Base-by-base conservation (phyloP, 2,329 filamentous ascomycete genomes). In the Fusarium annulatum region DNA sequence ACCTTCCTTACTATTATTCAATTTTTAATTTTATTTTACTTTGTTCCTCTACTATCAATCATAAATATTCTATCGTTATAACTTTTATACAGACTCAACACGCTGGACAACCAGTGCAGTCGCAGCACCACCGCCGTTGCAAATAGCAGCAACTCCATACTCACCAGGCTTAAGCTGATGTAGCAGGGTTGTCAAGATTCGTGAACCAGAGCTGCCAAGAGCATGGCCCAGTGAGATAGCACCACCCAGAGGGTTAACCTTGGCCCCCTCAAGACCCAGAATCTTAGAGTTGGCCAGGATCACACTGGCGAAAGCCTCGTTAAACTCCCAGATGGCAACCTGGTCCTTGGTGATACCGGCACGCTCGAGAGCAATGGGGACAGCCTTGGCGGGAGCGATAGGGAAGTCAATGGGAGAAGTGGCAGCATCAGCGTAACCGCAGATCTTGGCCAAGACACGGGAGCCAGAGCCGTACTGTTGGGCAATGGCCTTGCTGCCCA, bases 201-300 rank as follows among this genome's bases (percentile, higher is more conserved):
- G 90, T 30, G 94, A 95, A 19, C 96, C 96, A 2, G 95, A 98
- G 88, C 95, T 98, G 23, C 96, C 96, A 4, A 98, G 86, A 9
- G 96, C 95, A 80, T 98, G 96, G 26, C 96, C 96, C 5, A 98
- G 86, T 2, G 95, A 94, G 78, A 98, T 97, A 56, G 96, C 96
- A 69, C 96, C 96, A 62, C 96, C 96, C 5, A 97, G 88, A 52
- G 92, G 92, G 82, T 98, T 98, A 48, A 98, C 94, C 41, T 90
- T 92, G 45, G 94, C 94, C 52, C 89, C 87, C 73, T 95, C 89
- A 5, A 98, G 89, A 48, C 93, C 94, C 39, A 97, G 89, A 71
- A 97, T 95, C 92, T 97, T 95, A 79, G 94, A 92, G 80, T 98
- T 98, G 46, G 96, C 95, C 81, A 96, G 95, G 82, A 98, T 96